Evolutionary conservation across 768 basidiomycete genomes (phyloP).

Genomic region (Clavaria fumosa): DNA sequence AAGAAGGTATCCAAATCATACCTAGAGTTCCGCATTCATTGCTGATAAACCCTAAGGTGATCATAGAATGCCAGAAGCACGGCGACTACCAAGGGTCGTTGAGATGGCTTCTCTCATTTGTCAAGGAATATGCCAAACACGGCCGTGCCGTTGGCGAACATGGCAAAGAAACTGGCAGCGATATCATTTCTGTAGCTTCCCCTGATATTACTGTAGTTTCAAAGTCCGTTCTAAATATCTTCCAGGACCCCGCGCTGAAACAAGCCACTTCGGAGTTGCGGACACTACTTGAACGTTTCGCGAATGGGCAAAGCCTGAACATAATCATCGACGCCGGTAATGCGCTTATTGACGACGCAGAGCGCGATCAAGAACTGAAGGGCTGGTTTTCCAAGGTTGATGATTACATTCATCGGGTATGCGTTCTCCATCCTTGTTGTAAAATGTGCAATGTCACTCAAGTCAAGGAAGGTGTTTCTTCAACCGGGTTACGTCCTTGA

Average conservation of each 20-base stretch:
- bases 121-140: conserved; percentile 48
- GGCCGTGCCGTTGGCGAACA: conserved; percentile 20
- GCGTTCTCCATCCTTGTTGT: conserved; percentile 6
- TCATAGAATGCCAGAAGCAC: conserved; percentile 88
- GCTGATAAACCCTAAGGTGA: conserved; percentile 28
- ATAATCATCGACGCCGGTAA: conserved; percentile 55
- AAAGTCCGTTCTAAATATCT: background rate
- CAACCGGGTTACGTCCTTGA: conserved; percentile 81
- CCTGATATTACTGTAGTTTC: background rate
- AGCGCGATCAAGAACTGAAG: conserved; percentile 57
- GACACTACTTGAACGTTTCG: conserved; percentile 82
- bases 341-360: conserved; percentile 57
- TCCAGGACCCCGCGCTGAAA: conserved; percentile 39
- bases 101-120: conserved; percentile 49
- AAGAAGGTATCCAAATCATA: conserved; percentile 51
- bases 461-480: conserved; percentile 37
- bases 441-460: background rate
- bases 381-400: conserved; percentile 57
- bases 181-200: conserved; percentile 16
- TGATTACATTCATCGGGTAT: conserved; percentile 47
- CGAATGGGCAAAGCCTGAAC: conserved; percentile 54
- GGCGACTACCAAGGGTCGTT: conserved; percentile 76
- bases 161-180: conserved; percentile 12
- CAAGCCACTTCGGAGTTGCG: conserved; percentile 49
- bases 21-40: background rate